Conservation (phyloP, 2,329 filamentous ascomycete species). For the Talaromyces funiculosus region DNA sequence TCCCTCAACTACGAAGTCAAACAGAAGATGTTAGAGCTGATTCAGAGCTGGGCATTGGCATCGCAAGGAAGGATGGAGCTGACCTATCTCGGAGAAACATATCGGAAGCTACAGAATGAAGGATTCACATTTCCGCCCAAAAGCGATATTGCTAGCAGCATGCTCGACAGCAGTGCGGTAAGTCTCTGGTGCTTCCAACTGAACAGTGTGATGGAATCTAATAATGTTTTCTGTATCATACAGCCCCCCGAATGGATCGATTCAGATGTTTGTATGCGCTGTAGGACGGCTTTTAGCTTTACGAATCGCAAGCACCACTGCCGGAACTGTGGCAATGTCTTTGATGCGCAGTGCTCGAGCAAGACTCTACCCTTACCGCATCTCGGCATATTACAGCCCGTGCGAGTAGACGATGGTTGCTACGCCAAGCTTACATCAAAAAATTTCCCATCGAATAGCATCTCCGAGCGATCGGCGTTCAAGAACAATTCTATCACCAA, state of each 20-base stretch:
- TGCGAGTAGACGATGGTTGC: conserved; percentile 93
- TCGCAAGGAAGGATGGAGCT: conserved; percentile 79
- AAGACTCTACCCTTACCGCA: conserved; percentile 86
- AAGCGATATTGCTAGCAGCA: conserved; percentile 82
- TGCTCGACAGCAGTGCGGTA: conserved; percentile 95
- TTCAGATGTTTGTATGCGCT: conserved; percentile 98
- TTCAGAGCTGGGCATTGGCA: conserved; percentile 88
- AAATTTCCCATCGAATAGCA: conserved; percentile 38
- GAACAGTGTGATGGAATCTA: not conserved
- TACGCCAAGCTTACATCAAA: conserved; percentile 83
- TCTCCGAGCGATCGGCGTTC: conserved; percentile 36
- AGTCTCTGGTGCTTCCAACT: conserved; percentile 31
- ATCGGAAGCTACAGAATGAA: conserved; percentile 73
- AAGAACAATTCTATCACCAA: conserved; percentile 54
- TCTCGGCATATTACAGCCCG: conserved; percentile 82
- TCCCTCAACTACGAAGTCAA: conserved; percentile 81
- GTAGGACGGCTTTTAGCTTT: conserved; percentile 89
- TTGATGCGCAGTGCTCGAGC: conserved; percentile 89
- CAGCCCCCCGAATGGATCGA: conserved; percentile 96
- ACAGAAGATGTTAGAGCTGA: conserved; percentile 83
- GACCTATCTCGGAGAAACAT: conserved; percentile 82
- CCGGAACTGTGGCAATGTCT: conserved; percentile 95
- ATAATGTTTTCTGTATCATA: not conserved
- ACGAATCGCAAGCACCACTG: conserved; percentile 99
- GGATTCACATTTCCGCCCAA: conserved; percentile 86